Conservation (phyloP, 2,329 filamentous ascomycete genomes). For the Colletotrichum aenigma region DNA sequence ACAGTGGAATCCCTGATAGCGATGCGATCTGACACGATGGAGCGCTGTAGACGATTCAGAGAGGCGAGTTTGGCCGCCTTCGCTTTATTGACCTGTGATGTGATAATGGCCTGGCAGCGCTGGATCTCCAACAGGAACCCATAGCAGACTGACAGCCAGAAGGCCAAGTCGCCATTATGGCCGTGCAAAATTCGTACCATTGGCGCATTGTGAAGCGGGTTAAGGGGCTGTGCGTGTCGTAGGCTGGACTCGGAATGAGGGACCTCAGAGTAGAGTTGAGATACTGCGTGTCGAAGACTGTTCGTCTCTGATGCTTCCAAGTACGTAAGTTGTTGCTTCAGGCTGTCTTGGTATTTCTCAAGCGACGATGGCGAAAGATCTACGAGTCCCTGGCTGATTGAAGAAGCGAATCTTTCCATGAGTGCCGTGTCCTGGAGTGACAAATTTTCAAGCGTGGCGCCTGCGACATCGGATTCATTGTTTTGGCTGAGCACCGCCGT, state of each 20-base stretch:
- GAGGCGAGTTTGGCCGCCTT: constrained; percentile 54
- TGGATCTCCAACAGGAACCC: constrained; percentile 54
- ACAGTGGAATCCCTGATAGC: constrained; percentile 66
- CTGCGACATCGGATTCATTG: constrained; percentile 27
- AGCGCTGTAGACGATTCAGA: constrained; percentile 66
- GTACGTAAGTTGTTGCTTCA: constrained; percentile 24
- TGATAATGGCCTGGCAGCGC: constrained; percentile 43
- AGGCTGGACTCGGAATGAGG: constrained; percentile 32
- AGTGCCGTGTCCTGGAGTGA: constrained; percentile 49
- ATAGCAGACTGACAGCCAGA: constrained; percentile 58
- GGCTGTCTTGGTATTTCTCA: constrained; percentile 2
- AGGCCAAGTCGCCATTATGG: constrained; percentile 34
- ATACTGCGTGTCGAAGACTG: constrained; percentile 37
- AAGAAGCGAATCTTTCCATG: constrained; percentile 32
- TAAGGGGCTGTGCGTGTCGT: constrained; percentile 53
- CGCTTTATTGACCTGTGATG: constrained; percentile 44
- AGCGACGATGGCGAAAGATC: not conserved
- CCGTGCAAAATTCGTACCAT: constrained; percentile 48
- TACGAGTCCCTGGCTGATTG: not conserved
- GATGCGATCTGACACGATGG: constrained; percentile 57
- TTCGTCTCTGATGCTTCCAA: constrained; percentile 32
- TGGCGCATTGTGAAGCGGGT: constrained; percentile 63
- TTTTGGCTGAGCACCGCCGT: constrained; percentile 26
- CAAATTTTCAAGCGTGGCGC: constrained; percentile 49
- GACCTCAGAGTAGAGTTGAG: constrained; percentile 37